Evolutionary conservation across 345 rosid genomes (phyloP), one percentile per base, ranked within the genome.

Genomic region (Lepidium sativum): DNA sequence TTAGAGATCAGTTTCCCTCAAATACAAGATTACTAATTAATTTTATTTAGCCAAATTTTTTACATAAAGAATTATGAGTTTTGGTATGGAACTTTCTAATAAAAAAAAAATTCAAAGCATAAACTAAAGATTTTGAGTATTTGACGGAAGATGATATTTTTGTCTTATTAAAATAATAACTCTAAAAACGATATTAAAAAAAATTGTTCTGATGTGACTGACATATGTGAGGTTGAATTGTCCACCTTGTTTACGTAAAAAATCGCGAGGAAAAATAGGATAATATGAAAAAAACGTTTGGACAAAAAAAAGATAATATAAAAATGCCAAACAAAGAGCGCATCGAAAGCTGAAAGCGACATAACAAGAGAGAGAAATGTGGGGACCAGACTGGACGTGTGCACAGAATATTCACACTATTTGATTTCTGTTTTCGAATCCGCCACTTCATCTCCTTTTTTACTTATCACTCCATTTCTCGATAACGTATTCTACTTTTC

Each of bases 401-500:
- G 74, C 62, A 21, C 54, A 18, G 74, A 37, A 70, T 70, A 70
- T 70, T 70, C 74, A 70, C 74, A 60, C 56, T 33, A 61, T 61
- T 70, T 70, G 62, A 69, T 14, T 61, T 33, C 62, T 53, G 60
- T 53, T 69, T 69, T 61, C 56, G 68, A 61, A 53, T 70, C 74
- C 74, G 74, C 68, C 63, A 34, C 54, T 51, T 45, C n/a, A 69
- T 59, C 20, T 69, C 61, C 27, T 10, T 1, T 0, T 0, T 40
- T 0, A 14, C 74, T 29, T 70, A 70, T 70, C 68, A 53, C 40
- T 50, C 32, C 13, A 51, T 51, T 32, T 8, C 23, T 6, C 2
- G 40, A 78, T 59, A 71, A 17, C 0, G 0, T 0, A 0, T 0
- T 0, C 0, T 0, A 0, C 71, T 0, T 75, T 20, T 80, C 63